phyloP scores from a whole-genome alignment of 305 asterid genomes.

The Solanum aculeatissimum region DNA sequence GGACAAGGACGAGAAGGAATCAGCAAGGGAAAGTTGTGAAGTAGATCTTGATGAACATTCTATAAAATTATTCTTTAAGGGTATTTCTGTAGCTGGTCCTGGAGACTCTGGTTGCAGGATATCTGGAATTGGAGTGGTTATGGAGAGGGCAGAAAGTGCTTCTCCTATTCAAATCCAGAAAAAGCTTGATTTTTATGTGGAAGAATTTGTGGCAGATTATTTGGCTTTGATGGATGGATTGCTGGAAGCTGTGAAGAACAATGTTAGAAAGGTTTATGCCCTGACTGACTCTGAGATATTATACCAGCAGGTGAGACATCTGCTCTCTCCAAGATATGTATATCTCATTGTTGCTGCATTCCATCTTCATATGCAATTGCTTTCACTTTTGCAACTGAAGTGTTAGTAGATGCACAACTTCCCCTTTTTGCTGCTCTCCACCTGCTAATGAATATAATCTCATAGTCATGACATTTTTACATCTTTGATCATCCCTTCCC shows the following conservation, averaged over 20 bases:
- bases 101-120: conserved; percentile 53
- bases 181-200: conserved; percentile 76
- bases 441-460: background rate
- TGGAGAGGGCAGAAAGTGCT: conserved; percentile 27
- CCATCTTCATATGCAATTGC: background rate
- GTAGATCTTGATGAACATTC: conserved; percentile 31
- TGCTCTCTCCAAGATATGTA: background rate
- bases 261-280: conserved; percentile 39
- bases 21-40: conserved; percentile 13
- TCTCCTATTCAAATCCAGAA: conserved; percentile 68
- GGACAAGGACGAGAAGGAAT: conserved; percentile 31
- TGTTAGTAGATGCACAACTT: background rate
- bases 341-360: background rate
- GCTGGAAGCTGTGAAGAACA: conserved; percentile 45
- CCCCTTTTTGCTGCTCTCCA: background rate
- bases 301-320: conserved; percentile 54
- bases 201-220: conserved; percentile 67
- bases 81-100: conserved; percentile 54
- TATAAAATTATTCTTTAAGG: conserved; percentile 64
- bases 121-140: conserved; percentile 90
- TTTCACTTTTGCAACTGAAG: background rate
- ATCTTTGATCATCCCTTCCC: background rate
- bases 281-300: conserved; percentile 57
- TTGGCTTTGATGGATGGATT: conserved; percentile 90
- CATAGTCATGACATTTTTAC: background rate